These are phyloP conservation scores for Colletotrichum aenigma DNA, from an alignment of 2,329 filamentous ascomycete genomes.

Conservation along the genomic window DNA sequence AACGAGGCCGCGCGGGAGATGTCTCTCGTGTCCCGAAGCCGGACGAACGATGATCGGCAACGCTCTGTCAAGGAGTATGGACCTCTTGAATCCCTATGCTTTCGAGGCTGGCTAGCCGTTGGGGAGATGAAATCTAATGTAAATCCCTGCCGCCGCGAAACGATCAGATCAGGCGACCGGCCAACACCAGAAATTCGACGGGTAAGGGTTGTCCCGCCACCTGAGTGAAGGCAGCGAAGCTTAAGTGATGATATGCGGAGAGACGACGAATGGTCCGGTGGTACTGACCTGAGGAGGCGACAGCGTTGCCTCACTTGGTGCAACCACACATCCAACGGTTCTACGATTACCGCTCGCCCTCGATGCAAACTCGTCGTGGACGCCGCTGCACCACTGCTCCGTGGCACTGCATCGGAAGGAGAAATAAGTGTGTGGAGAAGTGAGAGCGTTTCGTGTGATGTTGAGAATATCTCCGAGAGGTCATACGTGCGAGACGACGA, in stretches of 20 bases:
- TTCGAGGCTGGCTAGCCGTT: neutral
- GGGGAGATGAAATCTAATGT: neutral
- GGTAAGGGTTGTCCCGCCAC: neutral
- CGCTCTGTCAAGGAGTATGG: neutral
- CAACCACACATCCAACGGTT: slow-evolving; percentile 5
- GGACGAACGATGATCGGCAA: neutral
- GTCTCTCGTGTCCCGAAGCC: neutral
- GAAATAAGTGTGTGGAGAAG: slow-evolving; percentile 7
- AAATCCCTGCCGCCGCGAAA: neutral
- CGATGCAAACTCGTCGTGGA: slow-evolving; percentile 21
- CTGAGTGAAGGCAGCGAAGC: neutral
- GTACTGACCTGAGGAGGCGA: slow-evolving; percentile 15
- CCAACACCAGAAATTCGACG: neutral
- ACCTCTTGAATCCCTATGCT: neutral
- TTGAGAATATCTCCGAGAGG: slow-evolving; percentile 12
- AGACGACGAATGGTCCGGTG: neutral
- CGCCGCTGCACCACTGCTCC: slow-evolving; percentile 10
- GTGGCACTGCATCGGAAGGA: slow-evolving; percentile 14
- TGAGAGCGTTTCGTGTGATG: neutral
- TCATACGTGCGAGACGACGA: neutral
- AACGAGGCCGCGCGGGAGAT: neutral
- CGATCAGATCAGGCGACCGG: neutral
- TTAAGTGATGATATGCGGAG: neutral
- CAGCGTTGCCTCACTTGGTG: slow-evolving; percentile 14
- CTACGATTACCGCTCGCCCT: slow-evolving; percentile 10